Conservation (phyloP, 2,329 filamentous ascomycete genomes). For the Botrytis squamosa region DNA sequence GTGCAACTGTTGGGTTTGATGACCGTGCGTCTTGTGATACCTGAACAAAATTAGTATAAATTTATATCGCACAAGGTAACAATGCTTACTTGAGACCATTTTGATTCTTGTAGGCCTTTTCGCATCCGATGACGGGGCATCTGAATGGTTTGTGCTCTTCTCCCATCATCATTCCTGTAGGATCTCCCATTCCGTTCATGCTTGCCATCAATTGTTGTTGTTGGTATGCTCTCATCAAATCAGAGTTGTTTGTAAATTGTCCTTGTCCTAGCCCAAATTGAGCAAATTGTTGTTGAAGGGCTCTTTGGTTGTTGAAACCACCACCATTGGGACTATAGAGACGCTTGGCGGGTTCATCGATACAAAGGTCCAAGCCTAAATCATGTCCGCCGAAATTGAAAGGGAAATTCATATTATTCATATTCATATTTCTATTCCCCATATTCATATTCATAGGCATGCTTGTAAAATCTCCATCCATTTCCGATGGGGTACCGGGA, state of each 20-base stretch:
- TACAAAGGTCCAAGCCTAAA: conserved; percentile 60
- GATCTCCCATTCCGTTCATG: conserved; percentile 34
- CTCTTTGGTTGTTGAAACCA: conserved; percentile 62
- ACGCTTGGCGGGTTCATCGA: conserved; percentile 92
- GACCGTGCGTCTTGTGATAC: conserved; percentile 79
- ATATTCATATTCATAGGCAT: conserved; percentile 56
- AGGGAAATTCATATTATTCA: conserved; percentile 43
- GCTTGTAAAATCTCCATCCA: conserved; percentile 71
- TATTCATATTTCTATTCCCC: conserved; percentile 55
- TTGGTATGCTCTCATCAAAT: conserved; percentile 63
- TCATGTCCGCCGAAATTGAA: conserved; percentile 45
- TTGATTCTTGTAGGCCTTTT: conserved; percentile 99
- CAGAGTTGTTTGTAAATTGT: conserved; percentile 64
- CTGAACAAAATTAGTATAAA: conserved; percentile 41
- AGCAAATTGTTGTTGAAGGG: conserved; percentile 65
- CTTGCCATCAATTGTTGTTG: conserved; percentile 55
- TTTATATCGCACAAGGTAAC: neutral
- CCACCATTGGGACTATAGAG: conserved; percentile 78
- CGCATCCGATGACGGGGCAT: conserved; percentile 95
- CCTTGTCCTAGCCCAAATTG: conserved; percentile 70
- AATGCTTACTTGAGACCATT: conserved; percentile 86
- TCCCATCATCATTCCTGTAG: conserved; percentile 54
- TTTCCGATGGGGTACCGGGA: conserved; percentile 68
- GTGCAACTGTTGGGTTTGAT: conserved; percentile 94
- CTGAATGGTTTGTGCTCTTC: conserved; percentile 98